phyloP scores from a whole-genome alignment of 2,329 filamentous ascomycete genomes.

The Calonectria pseudoreteaudii region DNA sequence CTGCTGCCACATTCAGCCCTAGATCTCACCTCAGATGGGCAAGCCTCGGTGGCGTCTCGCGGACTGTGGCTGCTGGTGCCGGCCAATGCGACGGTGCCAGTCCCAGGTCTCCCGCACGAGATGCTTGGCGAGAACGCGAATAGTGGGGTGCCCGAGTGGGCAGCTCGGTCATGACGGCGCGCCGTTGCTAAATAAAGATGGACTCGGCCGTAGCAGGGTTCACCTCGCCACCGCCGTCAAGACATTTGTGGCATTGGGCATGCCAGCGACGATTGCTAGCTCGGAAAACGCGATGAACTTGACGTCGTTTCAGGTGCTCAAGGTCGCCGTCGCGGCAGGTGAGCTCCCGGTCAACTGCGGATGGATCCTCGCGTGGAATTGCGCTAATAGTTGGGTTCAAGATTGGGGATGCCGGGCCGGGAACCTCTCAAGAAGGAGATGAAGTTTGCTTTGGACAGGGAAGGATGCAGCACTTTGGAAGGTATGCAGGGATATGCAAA shows the following conservation, averaged over 20 bases:
- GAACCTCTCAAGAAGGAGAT: constrained; percentile 36
- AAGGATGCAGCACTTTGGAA: constrained; percentile 8
- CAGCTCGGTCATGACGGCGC: constrained; percentile 16
- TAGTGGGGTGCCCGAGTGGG: constrained; percentile 2
- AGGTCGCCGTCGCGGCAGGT: neutral
- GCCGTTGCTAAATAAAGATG: constrained; percentile 25
- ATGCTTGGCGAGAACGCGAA: constrained; percentile 3
- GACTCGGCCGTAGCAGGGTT: neutral
- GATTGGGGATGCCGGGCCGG: constrained; percentile 32
- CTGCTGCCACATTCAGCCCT: neutral
- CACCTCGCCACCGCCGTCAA: constrained; percentile 8
- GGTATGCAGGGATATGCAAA: constrained; percentile 36
- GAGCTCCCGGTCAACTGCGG: neutral
- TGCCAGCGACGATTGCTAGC: neutral
- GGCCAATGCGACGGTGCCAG: neutral
- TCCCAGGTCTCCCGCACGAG: neutral
- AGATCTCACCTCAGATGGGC: constrained; percentile 20
- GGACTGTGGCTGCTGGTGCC: neutral
- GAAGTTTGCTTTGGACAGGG: constrained; percentile 28
- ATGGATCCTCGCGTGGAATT: constrained; percentile 20
- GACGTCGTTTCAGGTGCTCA: neutral
- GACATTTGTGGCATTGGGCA: neutral
- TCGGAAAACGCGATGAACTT: neutral
- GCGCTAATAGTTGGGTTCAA: constrained; percentile 22
- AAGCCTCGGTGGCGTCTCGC: constrained; percentile 12